Conservation (phyloP, 345 rosid species). For the Moricandia arvensis region DNA sequence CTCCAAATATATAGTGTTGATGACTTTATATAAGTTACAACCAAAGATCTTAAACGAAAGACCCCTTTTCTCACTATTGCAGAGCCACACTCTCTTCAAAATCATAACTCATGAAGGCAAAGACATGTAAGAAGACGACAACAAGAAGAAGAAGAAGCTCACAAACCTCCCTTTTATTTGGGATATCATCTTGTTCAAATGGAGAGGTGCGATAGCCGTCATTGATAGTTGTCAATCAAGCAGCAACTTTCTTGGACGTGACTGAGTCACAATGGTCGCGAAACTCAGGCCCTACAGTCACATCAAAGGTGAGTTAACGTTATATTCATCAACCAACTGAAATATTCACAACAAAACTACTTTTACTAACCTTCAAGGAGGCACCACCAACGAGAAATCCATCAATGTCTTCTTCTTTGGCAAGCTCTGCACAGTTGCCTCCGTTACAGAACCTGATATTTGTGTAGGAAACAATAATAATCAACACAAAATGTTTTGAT, state of each 20-base stretch:
- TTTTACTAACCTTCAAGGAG: slow-evolving; percentile 79
- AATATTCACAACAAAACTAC: slow-evolving; percentile 3
- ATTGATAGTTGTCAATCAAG: slow-evolving; percentile 42
- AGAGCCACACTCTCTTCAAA: slow-evolving; percentile 24
- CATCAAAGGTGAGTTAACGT: slow-evolving; percentile 9
- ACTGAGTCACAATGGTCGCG: slow-evolving; percentile 89
- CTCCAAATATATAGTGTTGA: background rate
- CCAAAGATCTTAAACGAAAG: slow-evolving; percentile 1
- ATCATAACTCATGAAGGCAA: slow-evolving; percentile 24
- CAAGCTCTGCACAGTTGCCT: slow-evolving; percentile 86
- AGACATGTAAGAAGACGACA: slow-evolving; percentile 32
- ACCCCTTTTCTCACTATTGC: slow-evolving; percentile 1
- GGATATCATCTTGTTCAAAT: slow-evolving; percentile 19
- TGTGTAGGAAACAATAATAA: background rate
- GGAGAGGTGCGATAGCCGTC: slow-evolving; percentile 16
- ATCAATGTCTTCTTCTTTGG: slow-evolving; percentile 94
- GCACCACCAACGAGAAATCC: slow-evolving; percentile 99
- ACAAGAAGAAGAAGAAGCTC: slow-evolving; percentile 4
- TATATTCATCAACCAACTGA: slow-evolving; percentile 4
- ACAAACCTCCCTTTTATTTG: slow-evolving; percentile 24
- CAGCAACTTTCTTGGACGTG: slow-evolving; percentile 85
- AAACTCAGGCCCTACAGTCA: slow-evolving; percentile 78
- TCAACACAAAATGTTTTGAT: background rate
- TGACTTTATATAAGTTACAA: slow-evolving; percentile 25
- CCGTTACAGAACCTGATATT: slow-evolving; percentile 84